Percentiles rank a stretch among this genome's conserved stretches.
Evolutionary conservation across 2,329 filamentous ascomycete genomes (phyloP).

Genomic region (Microdochium nivale): DNA sequence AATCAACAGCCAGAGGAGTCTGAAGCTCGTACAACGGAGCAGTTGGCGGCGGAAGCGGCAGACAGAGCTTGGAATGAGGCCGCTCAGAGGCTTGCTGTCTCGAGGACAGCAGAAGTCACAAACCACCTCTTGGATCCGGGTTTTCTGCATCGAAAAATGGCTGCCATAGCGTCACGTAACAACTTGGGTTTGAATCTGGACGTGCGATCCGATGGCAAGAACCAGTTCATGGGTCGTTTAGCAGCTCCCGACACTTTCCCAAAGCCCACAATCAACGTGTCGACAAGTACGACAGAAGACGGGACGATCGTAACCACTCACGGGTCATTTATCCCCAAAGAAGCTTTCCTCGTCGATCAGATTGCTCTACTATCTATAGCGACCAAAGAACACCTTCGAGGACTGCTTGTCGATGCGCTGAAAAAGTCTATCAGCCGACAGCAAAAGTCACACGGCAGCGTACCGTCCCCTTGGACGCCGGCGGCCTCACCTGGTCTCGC

Average conservation of each 20-base stretch:
- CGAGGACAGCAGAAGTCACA: constrained; percentile 59
- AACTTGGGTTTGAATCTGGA: constrained; percentile 48
- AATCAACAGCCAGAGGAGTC: constrained; percentile 49
- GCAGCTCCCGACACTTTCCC: constrained; percentile 39
- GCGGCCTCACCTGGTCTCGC: constrained; percentile 47
- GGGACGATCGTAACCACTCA: constrained; percentile 51
- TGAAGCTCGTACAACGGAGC: constrained; percentile 45
- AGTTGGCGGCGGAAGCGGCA: constrained; percentile 56
- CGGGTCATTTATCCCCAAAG: constrained; percentile 65
- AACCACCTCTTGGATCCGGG: constrained; percentile 65
- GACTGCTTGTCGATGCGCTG: constrained; percentile 69
- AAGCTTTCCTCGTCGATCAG: constrained; percentile 72
- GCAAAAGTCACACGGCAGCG: constrained; percentile 67
- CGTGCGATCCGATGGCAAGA: constrained; percentile 30
- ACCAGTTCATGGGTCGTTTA: constrained; percentile 37
- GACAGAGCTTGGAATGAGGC: constrained; percentile 59
- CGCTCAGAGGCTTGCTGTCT: constrained; percentile 50
- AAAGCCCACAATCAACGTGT: constrained; percentile 43
- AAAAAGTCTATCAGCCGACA: constrained; percentile 63
- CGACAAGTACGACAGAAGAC: constrained; percentile 50
- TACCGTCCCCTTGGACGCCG: constrained; percentile 69
- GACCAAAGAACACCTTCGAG: constrained; percentile 68
- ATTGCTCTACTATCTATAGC: constrained; percentile 75
- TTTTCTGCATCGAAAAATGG: constrained; percentile 47
- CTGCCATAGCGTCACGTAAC: constrained; percentile 50